Evolutionary conservation across 257 asterid species (phyloP), one percentile per base, ranked within the genome.

Genomic region (Capsicum pubescens): DNA sequence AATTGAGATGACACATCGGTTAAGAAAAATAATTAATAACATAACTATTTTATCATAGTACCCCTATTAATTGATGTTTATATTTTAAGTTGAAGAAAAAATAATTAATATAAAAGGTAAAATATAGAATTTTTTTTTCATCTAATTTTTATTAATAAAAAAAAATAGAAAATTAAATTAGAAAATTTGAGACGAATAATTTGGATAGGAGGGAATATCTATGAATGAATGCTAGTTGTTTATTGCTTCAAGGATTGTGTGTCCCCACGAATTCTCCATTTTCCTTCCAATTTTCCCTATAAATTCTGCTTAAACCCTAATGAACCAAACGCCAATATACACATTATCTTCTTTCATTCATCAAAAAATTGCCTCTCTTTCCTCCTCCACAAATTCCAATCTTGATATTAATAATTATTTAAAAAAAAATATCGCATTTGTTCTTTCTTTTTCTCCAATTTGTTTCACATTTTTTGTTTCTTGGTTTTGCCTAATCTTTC

Each of bases 211-310:
- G 0, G 44, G 0, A 39, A 0, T 9, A 3, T 19, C 14, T 0
- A 8, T 68, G 77, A 68, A 68, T 21, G 81, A 44, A 52, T 76
- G 46, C 61, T 52, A 13, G 46, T 26, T 52, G 21, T 59, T 80
- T 80, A 80, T 80, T 58, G 72, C 12, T 61, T 61, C 83, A 15
- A 80, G 72, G 21, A 80, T 42, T 80, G n/a, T 80, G 36, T 59
- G 16, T 80, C 36, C 54, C 70, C 83, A 32, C 69, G n/a, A 72
- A 72, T 72, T n/a, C 59, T 72, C 32, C 15, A 32, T 52, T 35
- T 21, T 64, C 58, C 54, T 50, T 66, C 46, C 78, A 7, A 82
- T 13, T 21, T 82, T 16, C 16, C 46, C 54, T 52, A 66, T 58
- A 68, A 39, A 35, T 66, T 48, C 85, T 69, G 13, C 55, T 39